Conservation (phyloP, 2,329 filamentous ascomycete genomes). For the Neonectria punicea region DNA sequence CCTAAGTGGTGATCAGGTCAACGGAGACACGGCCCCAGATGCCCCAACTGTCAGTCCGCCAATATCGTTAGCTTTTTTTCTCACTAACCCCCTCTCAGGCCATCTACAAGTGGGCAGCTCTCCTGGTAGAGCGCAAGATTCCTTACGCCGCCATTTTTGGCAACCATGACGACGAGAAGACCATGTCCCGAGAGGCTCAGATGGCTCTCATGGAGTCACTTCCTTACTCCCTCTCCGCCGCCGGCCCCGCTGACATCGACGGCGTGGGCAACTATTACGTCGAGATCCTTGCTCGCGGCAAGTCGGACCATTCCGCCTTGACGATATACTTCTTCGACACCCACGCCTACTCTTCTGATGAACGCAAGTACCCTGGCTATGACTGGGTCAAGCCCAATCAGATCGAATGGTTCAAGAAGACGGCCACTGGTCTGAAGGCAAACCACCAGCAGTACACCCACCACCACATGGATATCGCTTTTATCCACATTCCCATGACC, state of each 20-base stretch:
- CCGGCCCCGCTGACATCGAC: constrained; percentile 85
- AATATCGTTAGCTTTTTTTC: not conserved
- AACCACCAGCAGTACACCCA: constrained; percentile 87
- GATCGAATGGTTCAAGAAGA: constrained; percentile 92
- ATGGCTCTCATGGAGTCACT: constrained; percentile 89
- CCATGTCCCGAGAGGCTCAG: constrained; percentile 78
- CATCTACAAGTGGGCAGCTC: constrained; percentile 90
- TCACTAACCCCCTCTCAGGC: constrained; percentile 60
- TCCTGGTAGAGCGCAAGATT: constrained; percentile 87
- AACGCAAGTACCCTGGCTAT: constrained; percentile 89
- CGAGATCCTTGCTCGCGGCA: constrained; percentile 84
- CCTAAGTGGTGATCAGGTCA: constrained; percentile 93
- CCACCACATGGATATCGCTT: constrained; percentile 94
- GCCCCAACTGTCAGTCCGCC: constrained; percentile 75
- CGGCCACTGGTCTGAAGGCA: constrained; percentile 77
- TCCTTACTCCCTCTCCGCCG: constrained; percentile 87
- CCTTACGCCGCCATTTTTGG: constrained; percentile 96
- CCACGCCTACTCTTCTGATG: constrained; percentile 90
- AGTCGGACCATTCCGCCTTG: constrained; percentile 85
- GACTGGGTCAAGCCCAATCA: constrained; percentile 97
- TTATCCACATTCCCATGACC: constrained; percentile 95
- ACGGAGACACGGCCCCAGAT: constrained; percentile 92
- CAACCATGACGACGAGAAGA: constrained; percentile 95
- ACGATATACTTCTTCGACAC: constrained; percentile 97
- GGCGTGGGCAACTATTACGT: constrained; percentile 96